Conservation (phyloP, 2,329 filamentous ascomycete species). For the Pseudogymnoascus sp. region DNA sequence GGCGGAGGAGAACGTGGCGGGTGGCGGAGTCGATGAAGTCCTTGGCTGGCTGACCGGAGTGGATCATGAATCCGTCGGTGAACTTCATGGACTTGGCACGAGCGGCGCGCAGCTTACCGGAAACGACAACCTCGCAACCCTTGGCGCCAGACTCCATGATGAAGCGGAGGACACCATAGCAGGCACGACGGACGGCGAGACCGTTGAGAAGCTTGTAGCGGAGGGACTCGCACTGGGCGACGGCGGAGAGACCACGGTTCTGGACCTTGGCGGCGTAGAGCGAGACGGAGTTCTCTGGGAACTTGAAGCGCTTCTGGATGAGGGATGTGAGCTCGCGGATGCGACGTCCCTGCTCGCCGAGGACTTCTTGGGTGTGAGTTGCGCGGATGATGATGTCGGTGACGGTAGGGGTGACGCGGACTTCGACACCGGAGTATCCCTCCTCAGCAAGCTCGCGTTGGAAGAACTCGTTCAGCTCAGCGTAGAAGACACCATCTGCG, state of each 20-base stretch:
- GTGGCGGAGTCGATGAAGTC: constrained; percentile 99
- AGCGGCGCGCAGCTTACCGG: constrained; percentile 96
- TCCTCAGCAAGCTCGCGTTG: constrained; percentile 99
- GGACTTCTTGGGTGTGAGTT: constrained; percentile 99
- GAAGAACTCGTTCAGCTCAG: constrained; percentile 99
- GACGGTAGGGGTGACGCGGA: constrained; percentile 98
- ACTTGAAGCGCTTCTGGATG: constrained; percentile 99
- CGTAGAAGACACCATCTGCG: constrained; percentile 99
- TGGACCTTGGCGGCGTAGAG: constrained; percentile 99
- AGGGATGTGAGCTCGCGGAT: constrained; percentile 99
- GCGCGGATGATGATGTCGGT: constrained; percentile 99
- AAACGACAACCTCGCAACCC: constrained; percentile 99
- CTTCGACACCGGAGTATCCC: constrained; percentile 99
- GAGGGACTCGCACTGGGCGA: constrained; percentile 99
- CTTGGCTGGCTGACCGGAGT: constrained; percentile 98
- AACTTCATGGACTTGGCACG: constrained; percentile 99
- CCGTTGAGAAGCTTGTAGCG: constrained; percentile 99
- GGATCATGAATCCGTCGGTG: constrained; percentile 99
- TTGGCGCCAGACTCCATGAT: constrained; percentile 99
- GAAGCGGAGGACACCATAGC: constrained; percentile 99
- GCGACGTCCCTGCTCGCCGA: constrained; percentile 98
- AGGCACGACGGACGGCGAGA: constrained; percentile 94
- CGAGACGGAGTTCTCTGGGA: constrained; percentile 99
- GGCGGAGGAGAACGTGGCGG: constrained; percentile 98
- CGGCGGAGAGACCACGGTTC: constrained; percentile 98